A percentile compares a stretch with the other conserved stretches of the same genome.
phyloP scores from a whole-genome alignment of 768 basidiomycete genomes.

The Albatrellus ellisii region DNA sequence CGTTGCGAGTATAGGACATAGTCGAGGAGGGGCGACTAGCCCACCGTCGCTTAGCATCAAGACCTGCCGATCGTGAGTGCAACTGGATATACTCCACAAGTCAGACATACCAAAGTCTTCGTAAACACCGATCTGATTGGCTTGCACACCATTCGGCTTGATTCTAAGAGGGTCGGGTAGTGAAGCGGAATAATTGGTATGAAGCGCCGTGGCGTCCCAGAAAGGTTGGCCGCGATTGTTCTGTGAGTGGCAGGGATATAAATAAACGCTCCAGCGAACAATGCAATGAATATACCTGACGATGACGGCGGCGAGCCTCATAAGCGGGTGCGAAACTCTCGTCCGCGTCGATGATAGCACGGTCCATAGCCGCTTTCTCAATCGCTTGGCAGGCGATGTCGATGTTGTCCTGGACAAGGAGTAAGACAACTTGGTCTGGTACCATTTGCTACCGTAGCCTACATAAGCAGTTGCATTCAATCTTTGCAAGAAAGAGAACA shows the following conservation, averaged over 20 bases:
- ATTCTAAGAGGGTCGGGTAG: conserved; percentile 87
- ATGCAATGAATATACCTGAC: conserved; percentile 39
- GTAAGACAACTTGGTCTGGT: conserved; percentile 63
- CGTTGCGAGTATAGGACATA: conserved; percentile 45
- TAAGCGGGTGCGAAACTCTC: conserved; percentile 77
- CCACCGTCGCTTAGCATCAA: conserved; percentile 42
- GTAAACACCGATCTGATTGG: conserved; percentile 79
- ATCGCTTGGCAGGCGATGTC: conserved; percentile 90
- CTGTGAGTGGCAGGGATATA: conserved; percentile 19
- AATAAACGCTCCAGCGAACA: background rate
- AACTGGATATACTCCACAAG: background rate
- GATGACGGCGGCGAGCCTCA: conserved; percentile 71
- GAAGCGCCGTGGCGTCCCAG: conserved; percentile 76
- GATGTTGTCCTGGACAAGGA: conserved; percentile 85
- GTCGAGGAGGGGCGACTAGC: conserved; percentile 62
- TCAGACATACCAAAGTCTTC: conserved; percentile 73
- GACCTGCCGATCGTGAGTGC: conserved; percentile 19
- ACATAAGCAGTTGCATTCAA: conserved; percentile 6
- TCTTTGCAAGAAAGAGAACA: conserved; percentile 9
- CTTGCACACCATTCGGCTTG: conserved; percentile 68
- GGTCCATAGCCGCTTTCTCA: conserved; percentile 96
- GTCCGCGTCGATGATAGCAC: conserved; percentile 86
- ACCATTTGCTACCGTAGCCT: conserved; percentile 40
- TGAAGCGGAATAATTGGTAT: conserved; percentile 50
- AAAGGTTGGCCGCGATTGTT: conserved; percentile 63